Percentiles rank a stretch among this genome's conserved stretches.
Conservation (phyloP, 2,329 filamentous ascomycete species). For the Colletotrichum musicola region DNA sequence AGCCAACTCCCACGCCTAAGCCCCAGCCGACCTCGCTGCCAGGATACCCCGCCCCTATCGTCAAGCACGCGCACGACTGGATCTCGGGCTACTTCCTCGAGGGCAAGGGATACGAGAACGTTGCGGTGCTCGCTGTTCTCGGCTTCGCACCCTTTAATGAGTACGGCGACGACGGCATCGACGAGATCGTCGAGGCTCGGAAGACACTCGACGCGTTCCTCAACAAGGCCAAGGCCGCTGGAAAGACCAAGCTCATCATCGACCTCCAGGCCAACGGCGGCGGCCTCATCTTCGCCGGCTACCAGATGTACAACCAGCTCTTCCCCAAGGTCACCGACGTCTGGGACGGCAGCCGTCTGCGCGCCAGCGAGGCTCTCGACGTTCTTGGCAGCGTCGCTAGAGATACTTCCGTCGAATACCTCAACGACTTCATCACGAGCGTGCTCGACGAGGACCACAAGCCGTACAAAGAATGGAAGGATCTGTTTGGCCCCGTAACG, state of each 20-base stretch:
- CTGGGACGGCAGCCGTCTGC: conserved; percentile 38
- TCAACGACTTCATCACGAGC: conserved; percentile 14
- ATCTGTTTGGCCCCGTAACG: conserved; percentile 15
- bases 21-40: conserved; percentile 31
- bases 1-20: neutral
- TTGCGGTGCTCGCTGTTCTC: conserved; percentile 44
- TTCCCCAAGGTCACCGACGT: conserved; percentile 45
- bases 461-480: conserved; percentile 46
- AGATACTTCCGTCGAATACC: neutral
- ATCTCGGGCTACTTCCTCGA: conserved; percentile 47
- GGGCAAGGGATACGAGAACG: conserved; percentile 45
- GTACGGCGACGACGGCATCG: neutral
- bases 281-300: conserved; percentile 61
- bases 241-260: conserved; percentile 72
- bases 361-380: conserved; percentile 37
- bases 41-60: conserved; percentile 44
- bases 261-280: conserved; percentile 73
- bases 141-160: conserved; percentile 39
- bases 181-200: conserved; percentile 40
- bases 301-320: conserved; percentile 60
- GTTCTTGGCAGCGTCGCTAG: conserved; percentile 30
- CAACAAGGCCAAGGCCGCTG: conserved; percentile 55
- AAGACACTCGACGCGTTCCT: conserved; percentile 56
- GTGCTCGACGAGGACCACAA: conserved; percentile 45
- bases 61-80: conserved; percentile 42